Conservation (phyloP, 2,329 filamentous ascomycete genomes). For the Aspergillus sp. region DNA sequence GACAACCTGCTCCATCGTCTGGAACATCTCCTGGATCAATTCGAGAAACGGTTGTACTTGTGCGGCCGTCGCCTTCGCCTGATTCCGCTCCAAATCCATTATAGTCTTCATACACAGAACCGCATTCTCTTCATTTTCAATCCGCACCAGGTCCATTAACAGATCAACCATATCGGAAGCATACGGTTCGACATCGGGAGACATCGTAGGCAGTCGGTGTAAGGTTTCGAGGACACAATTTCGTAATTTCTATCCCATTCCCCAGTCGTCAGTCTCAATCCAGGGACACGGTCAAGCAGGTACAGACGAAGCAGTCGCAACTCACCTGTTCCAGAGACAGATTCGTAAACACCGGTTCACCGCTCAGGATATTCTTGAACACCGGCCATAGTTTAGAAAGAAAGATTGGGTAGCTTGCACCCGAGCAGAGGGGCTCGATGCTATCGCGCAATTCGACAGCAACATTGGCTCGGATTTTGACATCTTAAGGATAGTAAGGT, state of each 20-base stretch:
- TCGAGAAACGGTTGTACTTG: constrained; percentile 88
- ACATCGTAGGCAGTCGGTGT: constrained; percentile 75
- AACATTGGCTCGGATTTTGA: constrained; percentile 76
- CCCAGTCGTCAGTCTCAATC: neutral
- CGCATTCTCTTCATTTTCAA: constrained; percentile 97
- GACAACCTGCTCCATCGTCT: constrained; percentile 93
- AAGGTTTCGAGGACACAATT: constrained; percentile 94
- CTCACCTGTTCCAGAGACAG: constrained; percentile 83
- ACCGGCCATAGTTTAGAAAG: constrained; percentile 85
- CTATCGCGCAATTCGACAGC: constrained; percentile 86
- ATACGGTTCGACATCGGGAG: constrained; percentile 82
- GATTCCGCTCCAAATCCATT: constrained; percentile 93
- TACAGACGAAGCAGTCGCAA: constrained; percentile 8
- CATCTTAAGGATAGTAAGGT: constrained; percentile 64
- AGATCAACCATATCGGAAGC: constrained; percentile 86
- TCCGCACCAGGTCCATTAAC: constrained; percentile 81
- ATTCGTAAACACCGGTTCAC: constrained; percentile 86
- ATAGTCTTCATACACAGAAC: constrained; percentile 98
- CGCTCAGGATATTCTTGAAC: constrained; percentile 80
- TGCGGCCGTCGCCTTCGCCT: constrained; percentile 74
- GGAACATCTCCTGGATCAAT: constrained; percentile 92
- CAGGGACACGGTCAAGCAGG: neutral
- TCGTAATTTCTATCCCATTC: constrained; percentile 68
- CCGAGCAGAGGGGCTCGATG: constrained; percentile 79
- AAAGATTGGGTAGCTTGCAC: constrained; percentile 75